phyloP scores from a whole-genome alignment of 1,139 yeast genomes.

The Keqinozyma sinolaborantium region DNA sequence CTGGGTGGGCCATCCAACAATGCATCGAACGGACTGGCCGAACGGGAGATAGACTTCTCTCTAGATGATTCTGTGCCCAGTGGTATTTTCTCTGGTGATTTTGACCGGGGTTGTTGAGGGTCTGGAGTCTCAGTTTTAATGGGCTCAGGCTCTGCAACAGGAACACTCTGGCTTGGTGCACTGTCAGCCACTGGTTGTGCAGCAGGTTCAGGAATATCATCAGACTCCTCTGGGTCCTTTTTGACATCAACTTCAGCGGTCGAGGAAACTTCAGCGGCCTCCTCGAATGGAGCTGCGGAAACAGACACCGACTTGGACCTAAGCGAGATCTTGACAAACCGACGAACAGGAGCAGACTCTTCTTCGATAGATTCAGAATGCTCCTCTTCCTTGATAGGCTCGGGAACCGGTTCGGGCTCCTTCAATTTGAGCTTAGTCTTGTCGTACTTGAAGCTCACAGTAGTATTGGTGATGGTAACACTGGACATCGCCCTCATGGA shows the following conservation, averaged over 20 bases:
- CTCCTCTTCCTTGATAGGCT: neutral
- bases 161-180: conserved; percentile 1
- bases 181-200: neutral
- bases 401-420: conserved; percentile 3
- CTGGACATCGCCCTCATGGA: conserved; percentile 3
- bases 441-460: conserved; percentile 1
- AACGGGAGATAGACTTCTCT: conserved; percentile 1
- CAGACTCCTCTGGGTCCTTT: no score
- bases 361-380: neutral
- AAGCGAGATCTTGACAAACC: no score
- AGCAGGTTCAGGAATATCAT: no score
- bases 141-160: neutral
- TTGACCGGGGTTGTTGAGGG: conserved; percentile 5
- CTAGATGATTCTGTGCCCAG: conserved; percentile 6
- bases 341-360: no score
- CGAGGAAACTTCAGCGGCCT: no score
- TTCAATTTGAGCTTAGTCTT: conserved; percentile 13
- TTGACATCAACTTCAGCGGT: no score
- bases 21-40: conserved; percentile 1
- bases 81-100: conserved; percentile 1
- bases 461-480: conserved; percentile 3
- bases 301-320: no score
- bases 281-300: no score
- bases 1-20: neutral
- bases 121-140: neutral